phyloP scores from a whole-genome alignment of 495 filamentous ascomycete genomes.

The Lasiosphaeria hispida region DNA sequence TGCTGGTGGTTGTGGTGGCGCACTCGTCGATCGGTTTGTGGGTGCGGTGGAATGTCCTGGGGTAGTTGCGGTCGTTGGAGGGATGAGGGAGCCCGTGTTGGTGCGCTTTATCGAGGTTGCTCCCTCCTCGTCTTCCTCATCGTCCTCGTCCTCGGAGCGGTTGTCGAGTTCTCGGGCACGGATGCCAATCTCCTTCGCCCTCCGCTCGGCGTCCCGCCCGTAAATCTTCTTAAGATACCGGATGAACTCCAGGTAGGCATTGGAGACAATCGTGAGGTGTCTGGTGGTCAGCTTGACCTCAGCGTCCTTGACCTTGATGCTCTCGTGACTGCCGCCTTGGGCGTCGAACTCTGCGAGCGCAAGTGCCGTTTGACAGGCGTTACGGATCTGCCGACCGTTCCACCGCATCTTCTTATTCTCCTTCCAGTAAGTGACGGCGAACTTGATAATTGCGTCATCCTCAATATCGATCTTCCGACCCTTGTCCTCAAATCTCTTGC shows the following conservation, averaged over 20 bases:
- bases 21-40: too few relatives aligned
- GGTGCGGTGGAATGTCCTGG: too few relatives aligned
- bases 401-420: not conserved
- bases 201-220: not conserved
- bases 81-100: too few relatives aligned
- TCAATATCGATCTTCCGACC: not conserved
- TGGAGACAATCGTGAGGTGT: not conserved
- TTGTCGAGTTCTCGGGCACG: too few relatives aligned
- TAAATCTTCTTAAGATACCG: not conserved
- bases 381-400: constrained; percentile 7
- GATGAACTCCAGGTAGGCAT: constrained; percentile 4
- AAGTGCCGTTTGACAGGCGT: constrained; percentile 1
- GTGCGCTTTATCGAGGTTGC: too few relatives aligned
- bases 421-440: not conserved
- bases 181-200: too few relatives aligned
- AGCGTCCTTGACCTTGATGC: not conserved
- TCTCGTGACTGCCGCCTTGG: not conserved
- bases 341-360: not conserved
- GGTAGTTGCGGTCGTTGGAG: too few relatives aligned
- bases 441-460: not conserved
- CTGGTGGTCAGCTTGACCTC: not conserved
- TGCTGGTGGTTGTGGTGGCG: too few relatives aligned
- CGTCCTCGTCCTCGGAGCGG: too few relatives aligned
- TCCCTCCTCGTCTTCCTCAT: too few relatives aligned
- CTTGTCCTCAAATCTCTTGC: constrained; percentile 2